These are phyloP conservation scores for Paraphaeosphaeria sporulosa DNA, from an alignment of 2,329 filamentous ascomycete species.

Conservation along the genomic window DNA sequence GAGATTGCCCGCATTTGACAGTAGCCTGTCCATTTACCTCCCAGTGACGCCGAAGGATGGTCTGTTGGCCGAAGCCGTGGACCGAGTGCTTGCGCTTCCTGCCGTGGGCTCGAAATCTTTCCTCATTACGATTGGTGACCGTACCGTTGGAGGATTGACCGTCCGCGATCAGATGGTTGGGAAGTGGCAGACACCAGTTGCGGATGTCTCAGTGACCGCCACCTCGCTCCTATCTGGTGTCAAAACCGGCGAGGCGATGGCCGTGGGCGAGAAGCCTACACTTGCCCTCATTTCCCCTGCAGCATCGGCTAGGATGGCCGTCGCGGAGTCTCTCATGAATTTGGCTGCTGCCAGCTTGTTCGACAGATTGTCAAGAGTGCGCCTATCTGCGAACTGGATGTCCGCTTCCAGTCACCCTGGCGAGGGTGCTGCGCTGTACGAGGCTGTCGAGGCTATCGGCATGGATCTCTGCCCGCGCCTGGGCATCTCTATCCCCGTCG, in stretches of 20 bases:
- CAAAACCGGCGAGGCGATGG: constrained; percentile 92
- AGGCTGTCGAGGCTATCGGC: constrained; percentile 91
- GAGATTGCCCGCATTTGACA: constrained; percentile 75
- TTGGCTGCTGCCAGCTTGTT: constrained; percentile 80
- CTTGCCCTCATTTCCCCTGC: constrained; percentile 88
- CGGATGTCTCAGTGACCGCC: constrained; percentile 91
- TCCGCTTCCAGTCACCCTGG: constrained; percentile 92
- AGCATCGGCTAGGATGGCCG: constrained; percentile 94
- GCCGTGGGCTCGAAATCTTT: constrained; percentile 97
- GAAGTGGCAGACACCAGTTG: constrained; percentile 92
- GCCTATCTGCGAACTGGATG: constrained; percentile 99
- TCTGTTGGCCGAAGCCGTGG: constrained; percentile 72
- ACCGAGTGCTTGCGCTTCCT: constrained; percentile 83
- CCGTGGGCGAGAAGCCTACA: constrained; percentile 91
- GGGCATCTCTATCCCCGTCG: constrained; percentile 93
- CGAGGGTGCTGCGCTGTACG: constrained; percentile 90
- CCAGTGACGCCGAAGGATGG: constrained; percentile 63
- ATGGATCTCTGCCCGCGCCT: constrained; percentile 90
- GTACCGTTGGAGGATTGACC: constrained; percentile 88
- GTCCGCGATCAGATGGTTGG: constrained; percentile 95
- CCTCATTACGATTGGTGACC: constrained; percentile 94
- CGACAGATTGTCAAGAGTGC: constrained; percentile 78
- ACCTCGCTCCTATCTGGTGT: constrained; percentile 78
- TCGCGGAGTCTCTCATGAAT: constrained; percentile 93
- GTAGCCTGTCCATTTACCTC: constrained; percentile 72